Evolutionary conservation across 139 green algal species (phyloP).

Genomic region (Micractinium sp.): DNA sequence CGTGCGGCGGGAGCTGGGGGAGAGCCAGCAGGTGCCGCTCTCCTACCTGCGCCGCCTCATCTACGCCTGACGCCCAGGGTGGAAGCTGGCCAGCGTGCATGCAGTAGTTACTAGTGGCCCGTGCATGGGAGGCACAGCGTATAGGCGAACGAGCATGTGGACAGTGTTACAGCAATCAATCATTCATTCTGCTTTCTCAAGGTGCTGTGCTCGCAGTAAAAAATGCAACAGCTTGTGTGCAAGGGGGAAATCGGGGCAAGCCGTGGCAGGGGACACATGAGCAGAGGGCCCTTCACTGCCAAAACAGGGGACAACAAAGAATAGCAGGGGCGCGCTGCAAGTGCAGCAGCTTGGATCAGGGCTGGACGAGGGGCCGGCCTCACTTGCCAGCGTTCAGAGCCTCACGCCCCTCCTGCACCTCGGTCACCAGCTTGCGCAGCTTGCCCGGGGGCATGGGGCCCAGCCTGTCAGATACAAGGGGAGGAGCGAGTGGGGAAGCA

Average conservation of each 20-base stretch:
- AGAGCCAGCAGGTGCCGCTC: conserved; percentile 16
- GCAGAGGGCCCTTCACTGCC: not conserved
- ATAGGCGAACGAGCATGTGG: no score
- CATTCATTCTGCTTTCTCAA: not conserved
- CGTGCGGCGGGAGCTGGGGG: conserved; percentile 14
- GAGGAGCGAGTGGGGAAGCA: not conserved
- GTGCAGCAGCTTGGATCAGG: not conserved
- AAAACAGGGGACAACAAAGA: not conserved
- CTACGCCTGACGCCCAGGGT: not conserved
- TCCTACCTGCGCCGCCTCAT: conserved; percentile 30
- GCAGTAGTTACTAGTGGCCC: not conserved
- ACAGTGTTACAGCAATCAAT: not conserved
- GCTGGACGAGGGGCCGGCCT: not conserved
- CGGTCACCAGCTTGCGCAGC: conserved; percentile 40
- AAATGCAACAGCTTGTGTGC: not conserved
- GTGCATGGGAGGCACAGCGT: not conserved
- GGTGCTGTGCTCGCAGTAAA: no score
- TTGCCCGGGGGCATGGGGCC: conserved; percentile 57
- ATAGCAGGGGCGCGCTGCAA: not conserved
- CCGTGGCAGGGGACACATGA: no score
- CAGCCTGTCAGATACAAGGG: conserved; percentile 27
- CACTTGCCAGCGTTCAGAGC: conserved; percentile 50
- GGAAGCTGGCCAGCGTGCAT: not conserved
- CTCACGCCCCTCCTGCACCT: conserved; percentile 42
- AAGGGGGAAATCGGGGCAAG: no score